A percentile compares a stretch with the other conserved stretches of the same genome.
Evolutionary conservation across 2,329 filamentous ascomycete species (phyloP).

Genomic region (Aspergillus calidoustus): DNA sequence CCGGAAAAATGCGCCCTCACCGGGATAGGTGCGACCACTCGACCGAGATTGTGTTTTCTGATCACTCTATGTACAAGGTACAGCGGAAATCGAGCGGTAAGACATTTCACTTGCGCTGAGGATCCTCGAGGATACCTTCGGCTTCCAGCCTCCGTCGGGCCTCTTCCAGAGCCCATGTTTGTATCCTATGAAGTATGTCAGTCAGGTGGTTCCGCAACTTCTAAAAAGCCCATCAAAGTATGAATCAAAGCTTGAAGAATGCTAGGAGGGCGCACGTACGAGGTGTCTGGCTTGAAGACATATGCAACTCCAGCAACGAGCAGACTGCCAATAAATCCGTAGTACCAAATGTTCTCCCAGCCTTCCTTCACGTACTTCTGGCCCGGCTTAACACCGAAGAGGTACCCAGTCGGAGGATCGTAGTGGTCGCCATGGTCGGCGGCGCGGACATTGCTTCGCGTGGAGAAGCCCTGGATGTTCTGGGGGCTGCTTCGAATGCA

Average conservation of each 20-base stretch:
- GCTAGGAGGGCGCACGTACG: constrained; percentile 66
- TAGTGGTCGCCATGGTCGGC: constrained; percentile 74
- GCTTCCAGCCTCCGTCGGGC: constrained; percentile 92
- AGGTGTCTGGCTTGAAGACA: constrained; percentile 97
- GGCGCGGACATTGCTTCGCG: constrained; percentile 43
- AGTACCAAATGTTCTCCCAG: constrained; percentile 87
- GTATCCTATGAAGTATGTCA: constrained; percentile 70
- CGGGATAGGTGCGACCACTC: constrained; percentile 35
- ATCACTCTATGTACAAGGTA: constrained; percentile 50
- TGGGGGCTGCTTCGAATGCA: constrained; percentile 42
- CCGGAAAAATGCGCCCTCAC: constrained; percentile 36
- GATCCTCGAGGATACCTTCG: constrained; percentile 90
- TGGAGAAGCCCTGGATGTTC: constrained; percentile 46
- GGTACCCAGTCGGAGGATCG: constrained; percentile 88
- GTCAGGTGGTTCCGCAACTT: constrained; percentile 10
- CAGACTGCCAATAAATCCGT: constrained; percentile 81
- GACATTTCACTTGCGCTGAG: constrained; percentile 59
- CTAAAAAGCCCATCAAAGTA: background rate
- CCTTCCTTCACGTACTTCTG: constrained; percentile 96
- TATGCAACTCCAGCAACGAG: constrained; percentile 76
- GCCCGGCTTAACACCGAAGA: constrained; percentile 91
- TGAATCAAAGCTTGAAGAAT: background rate
- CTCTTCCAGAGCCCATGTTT: constrained; percentile 98
- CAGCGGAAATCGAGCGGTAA: constrained; percentile 31
- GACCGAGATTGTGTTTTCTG: constrained; percentile 36